Base-by-base conservation (phyloP, 371 early-diverging fungal species). In the Mortierella sp. region DNA sequence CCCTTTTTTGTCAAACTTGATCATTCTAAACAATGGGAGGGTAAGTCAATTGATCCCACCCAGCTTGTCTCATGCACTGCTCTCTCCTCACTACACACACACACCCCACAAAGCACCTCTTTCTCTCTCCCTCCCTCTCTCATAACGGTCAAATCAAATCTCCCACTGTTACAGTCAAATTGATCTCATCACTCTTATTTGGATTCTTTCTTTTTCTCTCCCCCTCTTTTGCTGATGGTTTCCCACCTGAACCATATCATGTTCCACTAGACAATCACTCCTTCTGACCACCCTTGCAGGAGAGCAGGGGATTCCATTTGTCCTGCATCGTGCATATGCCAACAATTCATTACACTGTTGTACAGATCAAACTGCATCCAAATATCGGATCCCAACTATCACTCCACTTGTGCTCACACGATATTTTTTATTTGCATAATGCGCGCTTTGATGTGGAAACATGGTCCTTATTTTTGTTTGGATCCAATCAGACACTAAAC, bases 1-100 rank as follows among this genome's bases (percentile, higher is more conserved):
- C n/a, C 54, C 23, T 53, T 34, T 6, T 51, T 53, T 13, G 40
- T 35, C 64, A 64, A 29, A 65, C 43, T 54, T 64, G 35, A n/a
- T 56, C 42, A 66, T 67, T 64, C 40, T 51, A 28, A 26, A 37
- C 65, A 54, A 70, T 70, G 70, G 76, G 76, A 65, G 76, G 70
- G 76, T 70, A 70, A 62, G 70, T 66, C 42, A 15, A 53, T 28
- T 26, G 53, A 53, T 71, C 49, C 42, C 26, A 51, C 45, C n/a
- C n/a, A 53, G 15, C 23, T 13, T 12, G 4, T 22, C 28, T 28
- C 51, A 22, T 53, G 3, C 28, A 47, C 17, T 13, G 17, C 15
- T 0, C 3, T 22, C 22, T 17, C 6, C 28, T 28, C 26, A 26
- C 26, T 53, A 9, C 13, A n/a, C n/a, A n/a, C n/a, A n/a, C n/a